Conservation (phyloP, 2,329 filamentous ascomycete genomes). For the Sporothrix brunneoviolacea region DNA sequence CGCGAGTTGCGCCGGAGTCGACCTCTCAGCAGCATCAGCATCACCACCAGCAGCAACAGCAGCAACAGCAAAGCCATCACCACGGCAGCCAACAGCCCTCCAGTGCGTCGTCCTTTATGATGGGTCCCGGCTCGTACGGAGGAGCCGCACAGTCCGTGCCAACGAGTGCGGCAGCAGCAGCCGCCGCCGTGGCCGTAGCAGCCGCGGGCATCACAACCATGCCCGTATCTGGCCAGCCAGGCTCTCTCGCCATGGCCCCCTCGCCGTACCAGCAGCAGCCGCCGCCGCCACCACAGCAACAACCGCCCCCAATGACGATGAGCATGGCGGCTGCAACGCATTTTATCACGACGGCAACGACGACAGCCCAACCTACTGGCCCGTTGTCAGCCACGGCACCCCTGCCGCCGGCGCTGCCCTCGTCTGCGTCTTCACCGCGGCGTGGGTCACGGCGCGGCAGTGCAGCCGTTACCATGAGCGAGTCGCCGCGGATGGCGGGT, state of each 20-base stretch:
- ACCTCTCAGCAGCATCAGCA: neutral
- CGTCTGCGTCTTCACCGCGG: neutral
- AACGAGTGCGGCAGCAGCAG: neutral
- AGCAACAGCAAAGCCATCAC: conserved; percentile 4
- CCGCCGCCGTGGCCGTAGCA: neutral
- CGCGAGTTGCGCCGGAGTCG: conserved; percentile 26
- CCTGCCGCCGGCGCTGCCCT: neutral
- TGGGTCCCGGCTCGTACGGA: neutral
- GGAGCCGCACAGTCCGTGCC: neutral
- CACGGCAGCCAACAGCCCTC: neutral
- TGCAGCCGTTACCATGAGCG: too few species aligned
- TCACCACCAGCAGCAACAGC: conserved; percentile 7
- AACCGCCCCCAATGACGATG: neutral
- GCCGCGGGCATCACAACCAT: neutral
- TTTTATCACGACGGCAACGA: too few species aligned
- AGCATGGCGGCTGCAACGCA: neutral
- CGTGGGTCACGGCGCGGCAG: too few species aligned
- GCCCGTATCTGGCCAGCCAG: neutral
- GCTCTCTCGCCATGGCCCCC: too few species aligned
- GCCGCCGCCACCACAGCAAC: neutral
- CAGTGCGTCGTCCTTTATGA: too few species aligned
- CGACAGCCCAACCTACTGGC: too few species aligned
- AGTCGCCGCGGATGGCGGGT: too few species aligned
- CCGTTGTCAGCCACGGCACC: too few species aligned
- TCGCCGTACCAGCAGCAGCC: neutral